Evolutionary conservation across 495 filamentous ascomycete species (phyloP).

Genomic region (Bathelium albidoporum): DNA sequence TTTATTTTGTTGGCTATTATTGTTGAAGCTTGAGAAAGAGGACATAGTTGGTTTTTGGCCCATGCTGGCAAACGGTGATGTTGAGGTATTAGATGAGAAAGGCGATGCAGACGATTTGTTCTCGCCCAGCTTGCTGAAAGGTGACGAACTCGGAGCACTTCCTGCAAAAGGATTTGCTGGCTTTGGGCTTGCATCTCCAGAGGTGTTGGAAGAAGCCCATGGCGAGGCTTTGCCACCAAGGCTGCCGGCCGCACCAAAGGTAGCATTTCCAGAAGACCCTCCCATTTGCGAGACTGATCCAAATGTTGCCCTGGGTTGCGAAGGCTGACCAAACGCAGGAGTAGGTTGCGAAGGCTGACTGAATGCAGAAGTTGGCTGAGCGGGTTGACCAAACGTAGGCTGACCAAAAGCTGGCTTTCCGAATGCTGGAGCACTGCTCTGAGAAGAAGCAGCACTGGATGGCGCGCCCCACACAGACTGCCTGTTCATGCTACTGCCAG

Average conservation of each 20-base stretch:
- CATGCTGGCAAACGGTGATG: slow-evolving; percentile 7
- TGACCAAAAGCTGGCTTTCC: slow-evolving; percentile 19
- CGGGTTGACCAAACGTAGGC: not conserved
- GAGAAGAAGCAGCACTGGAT: slow-evolving; percentile 4
- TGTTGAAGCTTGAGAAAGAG: slow-evolving; percentile 18
- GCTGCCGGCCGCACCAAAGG: slow-evolving; percentile 7
- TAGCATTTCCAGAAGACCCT: not conserved
- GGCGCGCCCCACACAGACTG: slow-evolving; percentile 17
- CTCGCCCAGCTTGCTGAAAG: slow-evolving; percentile 11
- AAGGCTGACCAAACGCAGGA: slow-evolving; percentile 10
- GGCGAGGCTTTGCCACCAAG: slow-evolving; percentile 6
- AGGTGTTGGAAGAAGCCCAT: slow-evolving; percentile 3
- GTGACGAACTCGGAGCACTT: slow-evolving; percentile 8
- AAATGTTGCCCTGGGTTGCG: slow-evolving; percentile 3
- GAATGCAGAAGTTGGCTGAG: not conserved
- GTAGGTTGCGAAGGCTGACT: slow-evolving; percentile 10
- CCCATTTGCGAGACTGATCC: not conserved
- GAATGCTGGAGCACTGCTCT: slow-evolving; percentile 17
- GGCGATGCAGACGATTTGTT: slow-evolving; percentile 10
- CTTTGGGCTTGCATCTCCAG: not conserved
- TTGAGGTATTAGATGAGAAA: slow-evolving; percentile 8
- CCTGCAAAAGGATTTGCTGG: slow-evolving; percentile 14
- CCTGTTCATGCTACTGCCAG: slow-evolving; percentile 14
- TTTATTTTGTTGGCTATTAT: slow-evolving; percentile 7
- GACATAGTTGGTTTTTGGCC: slow-evolving; percentile 11